Evolutionary conservation across 176 grass and related monocot species (phyloP), one percentile per base, ranked within the genome.

Genomic region (Raddia guianensis): DNA sequence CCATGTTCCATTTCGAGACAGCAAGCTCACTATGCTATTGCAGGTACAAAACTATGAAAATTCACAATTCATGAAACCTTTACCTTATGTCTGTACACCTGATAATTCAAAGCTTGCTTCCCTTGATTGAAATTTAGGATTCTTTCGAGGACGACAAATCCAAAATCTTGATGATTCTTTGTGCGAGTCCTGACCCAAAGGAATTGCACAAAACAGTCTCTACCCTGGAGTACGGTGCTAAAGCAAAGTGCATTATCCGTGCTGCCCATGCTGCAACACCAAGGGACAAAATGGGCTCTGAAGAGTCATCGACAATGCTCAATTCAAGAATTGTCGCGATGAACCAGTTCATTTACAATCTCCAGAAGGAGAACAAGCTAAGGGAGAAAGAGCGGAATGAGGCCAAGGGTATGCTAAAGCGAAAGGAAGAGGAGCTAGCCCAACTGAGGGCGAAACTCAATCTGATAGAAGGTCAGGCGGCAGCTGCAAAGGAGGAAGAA

Each of bases 131-230:
- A 66, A 88, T 91, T 75, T 82, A 98, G 95, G 92, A 98, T 80
- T 98, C 95, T 8, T 98, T 98, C 49, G 88, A 91, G 63, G 95
- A 98, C 75, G 90, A 95, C 71, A 98, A 89, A 67, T 98, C 92
- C 6, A 98, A 98, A 86, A 98, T 98, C 66, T 62, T 98, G 78
- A 98, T 98, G 95, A 98, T 98, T 85, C 88, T 98, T 1, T 98
- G 95, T 33, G 95, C 86, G n/a, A 98, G 95, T 63, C 95, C 95
- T 5, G 92, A 98, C 45, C 92, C 88, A 37, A 94, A 87, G 72
- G 95, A 98, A 80, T 42, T 90, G 79, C 92, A 98, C 87, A 98
- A 98, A 74, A 98, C 92, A 7, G 82, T 98, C 75, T 93, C 95
- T 33, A 98, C 95, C 3, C 74, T 98, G 49, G 95, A 98, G 49